phyloP scores from a whole-genome alignment of 2,329 filamentous ascomycete genomes.

The Xenosphaeropsis pyriputrescens region DNA sequence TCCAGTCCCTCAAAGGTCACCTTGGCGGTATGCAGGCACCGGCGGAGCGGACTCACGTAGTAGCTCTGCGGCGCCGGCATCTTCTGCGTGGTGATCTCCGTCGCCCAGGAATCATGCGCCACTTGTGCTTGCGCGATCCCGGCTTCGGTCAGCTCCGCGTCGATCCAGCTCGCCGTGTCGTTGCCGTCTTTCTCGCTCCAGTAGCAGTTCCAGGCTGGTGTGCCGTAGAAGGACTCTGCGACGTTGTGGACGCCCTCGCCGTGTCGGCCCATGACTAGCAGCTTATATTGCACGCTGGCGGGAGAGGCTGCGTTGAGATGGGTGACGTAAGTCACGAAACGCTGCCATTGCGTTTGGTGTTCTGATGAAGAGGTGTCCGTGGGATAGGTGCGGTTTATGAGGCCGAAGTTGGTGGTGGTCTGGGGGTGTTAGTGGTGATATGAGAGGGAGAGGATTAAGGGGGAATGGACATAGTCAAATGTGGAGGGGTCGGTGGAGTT shows the following conservation, averaged over 20 bases:
- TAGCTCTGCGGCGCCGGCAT: constrained; percentile 48
- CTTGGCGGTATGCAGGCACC: constrained; percentile 47
- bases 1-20: constrained; percentile 41
- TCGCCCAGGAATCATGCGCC: constrained; percentile 43
- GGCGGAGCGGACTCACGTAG: constrained; percentile 48
- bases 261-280: constrained; percentile 55
- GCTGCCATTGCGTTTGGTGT: constrained; percentile 43
- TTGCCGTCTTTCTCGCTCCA: constrained; percentile 53
- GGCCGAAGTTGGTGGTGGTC: constrained; percentile 47
- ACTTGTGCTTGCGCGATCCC: constrained; percentile 41
- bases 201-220: constrained; percentile 57
- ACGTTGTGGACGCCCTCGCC: constrained; percentile 52
- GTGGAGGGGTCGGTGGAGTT: constrained; percentile 33
- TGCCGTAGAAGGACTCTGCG: constrained; percentile 52
- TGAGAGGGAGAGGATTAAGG: background rate
- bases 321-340: constrained; percentile 42
- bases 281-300: constrained; percentile 41
- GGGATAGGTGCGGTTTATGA: constrained; percentile 46
- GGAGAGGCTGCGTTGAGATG: constrained; percentile 32
- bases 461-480: constrained; percentile 47
- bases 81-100: constrained; percentile 32
- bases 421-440: constrained; percentile 14
- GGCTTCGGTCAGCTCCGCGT: constrained; percentile 42
- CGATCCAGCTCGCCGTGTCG: constrained; percentile 44
- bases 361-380: constrained; percentile 29